Evolutionary conservation across 495 filamentous ascomycete genomes (phyloP).

Genomic region (Bacidia gigantensis): DNA sequence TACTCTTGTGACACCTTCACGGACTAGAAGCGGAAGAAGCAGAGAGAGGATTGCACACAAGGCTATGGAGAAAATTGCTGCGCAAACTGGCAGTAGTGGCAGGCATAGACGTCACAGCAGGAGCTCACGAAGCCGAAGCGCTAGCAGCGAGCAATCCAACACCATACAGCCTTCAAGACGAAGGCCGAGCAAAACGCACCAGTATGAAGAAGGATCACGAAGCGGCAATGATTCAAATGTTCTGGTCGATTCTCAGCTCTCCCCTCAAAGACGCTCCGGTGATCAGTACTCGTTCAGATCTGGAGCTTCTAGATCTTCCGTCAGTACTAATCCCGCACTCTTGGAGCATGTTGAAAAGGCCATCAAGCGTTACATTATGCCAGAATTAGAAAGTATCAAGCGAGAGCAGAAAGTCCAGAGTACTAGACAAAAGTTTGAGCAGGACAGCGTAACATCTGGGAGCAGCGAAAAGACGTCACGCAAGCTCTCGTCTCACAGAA

Average conservation of each 20-base stretch:
- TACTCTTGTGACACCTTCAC: conserved; percentile 48
- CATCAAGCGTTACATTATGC: conserved; percentile 79
- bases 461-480: conserved; percentile 45
- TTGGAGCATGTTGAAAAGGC: conserved; percentile 93
- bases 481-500: conserved; percentile 53
- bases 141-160: conserved; percentile 49
- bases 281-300: conserved; percentile 67
- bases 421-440: conserved; percentile 49
- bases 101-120: conserved; percentile 38
- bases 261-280: conserved; percentile 52
- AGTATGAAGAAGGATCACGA: conserved; percentile 45
- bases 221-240: conserved; percentile 63
- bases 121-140: conserved; percentile 42
- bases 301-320: conserved; percentile 65
- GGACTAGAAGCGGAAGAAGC: conserved; percentile 58
- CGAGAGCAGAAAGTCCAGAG: conserved; percentile 62
- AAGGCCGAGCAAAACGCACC: conserved; percentile 43
- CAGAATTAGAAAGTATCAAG: conserved; percentile 82
- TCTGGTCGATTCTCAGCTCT: conserved; percentile 54
- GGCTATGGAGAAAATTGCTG: conserved; percentile 52
- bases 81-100: conserved; percentile 29
- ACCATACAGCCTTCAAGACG: conserved; percentile 43
- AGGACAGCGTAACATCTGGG: conserved; percentile 45
- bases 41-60: conserved; percentile 58
- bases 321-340: conserved; percentile 82